Evolutionary conservation across 192 early-diverging fungal genomes (phyloP), one percentile per base, ranked within the genome.

Genomic region (Linderina pennispora): DNA sequence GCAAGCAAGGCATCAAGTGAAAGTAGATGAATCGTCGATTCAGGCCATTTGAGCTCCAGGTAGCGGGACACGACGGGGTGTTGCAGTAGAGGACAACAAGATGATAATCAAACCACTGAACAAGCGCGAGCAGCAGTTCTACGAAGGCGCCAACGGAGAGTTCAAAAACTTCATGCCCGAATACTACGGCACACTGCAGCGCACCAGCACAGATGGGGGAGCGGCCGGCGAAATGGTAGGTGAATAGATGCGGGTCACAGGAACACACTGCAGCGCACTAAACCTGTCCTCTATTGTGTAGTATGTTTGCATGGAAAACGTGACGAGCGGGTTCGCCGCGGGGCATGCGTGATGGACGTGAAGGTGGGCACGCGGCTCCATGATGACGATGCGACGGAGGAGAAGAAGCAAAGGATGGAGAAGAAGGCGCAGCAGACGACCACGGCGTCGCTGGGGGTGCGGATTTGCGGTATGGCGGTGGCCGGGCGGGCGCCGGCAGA

Each of bases 291-390:
- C 46, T 31, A 31, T 24, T 18, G 36, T n/a, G 55, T 74, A 72
- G 22, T 75, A 71, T 40, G 52, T 91, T 13, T 84, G 84, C 48
- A 55, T 95, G 42, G 86, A 94, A 51, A 92, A 97, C 42, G 36
- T 93, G 26, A 45, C 86, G 3, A 48, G 58, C 39, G 75, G 77
- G 9, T 90, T 90, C 51, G 19, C 60, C 65, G 49, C 8, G 64
- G 80, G 25, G 83, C 92, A 1, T 94, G 88, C 48, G 65, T 94
- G 9, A 59, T 89, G 33, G 94, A 98, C 63, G 36, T 95, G 19
- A 98, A 98, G 62, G 53, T 98, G 31, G 95, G 93, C 6, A 77
- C 76, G 2, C 77, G 79, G 36, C 59, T 94, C 23, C 85, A 82
- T 54, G 91, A 85, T 35, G 71, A 80, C 20, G 74, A 86, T 23